phyloP scores from a whole-genome alignment of 2,329 filamentous ascomycete species.

The Cladophialophora psammophila region DNA sequence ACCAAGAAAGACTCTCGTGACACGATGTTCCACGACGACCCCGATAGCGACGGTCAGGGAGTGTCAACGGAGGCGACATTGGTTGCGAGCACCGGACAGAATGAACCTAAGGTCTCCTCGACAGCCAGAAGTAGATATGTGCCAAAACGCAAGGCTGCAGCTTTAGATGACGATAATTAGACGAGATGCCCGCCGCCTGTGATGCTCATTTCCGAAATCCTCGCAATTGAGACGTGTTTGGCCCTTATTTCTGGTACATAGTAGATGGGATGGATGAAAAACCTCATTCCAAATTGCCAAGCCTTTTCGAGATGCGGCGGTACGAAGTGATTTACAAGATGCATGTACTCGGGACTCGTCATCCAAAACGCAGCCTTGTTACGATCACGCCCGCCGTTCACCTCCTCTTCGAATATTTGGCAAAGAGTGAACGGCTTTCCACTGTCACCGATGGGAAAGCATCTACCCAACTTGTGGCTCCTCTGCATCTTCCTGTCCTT shows the following conservation, averaged over 20 bases:
- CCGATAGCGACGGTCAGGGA: neutral
- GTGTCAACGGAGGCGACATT: neutral
- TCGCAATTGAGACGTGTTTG: neutral
- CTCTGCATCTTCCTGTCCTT: constrained; percentile 9
- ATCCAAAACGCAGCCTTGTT: constrained; percentile 12
- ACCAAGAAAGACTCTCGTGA: neutral
- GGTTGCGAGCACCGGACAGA: neutral
- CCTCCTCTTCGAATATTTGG: neutral
- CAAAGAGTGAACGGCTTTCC: neutral
- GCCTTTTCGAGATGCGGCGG: neutral
- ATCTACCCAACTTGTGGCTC: constrained; percentile 21
- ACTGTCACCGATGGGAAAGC: constrained; percentile 17
- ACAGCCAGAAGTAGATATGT: neutral
- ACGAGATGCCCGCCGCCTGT: neutral
- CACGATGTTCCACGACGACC: neutral
- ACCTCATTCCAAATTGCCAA: constrained; percentile 2
- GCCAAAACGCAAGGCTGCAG: constrained; percentile 10
- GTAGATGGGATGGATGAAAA: neutral
- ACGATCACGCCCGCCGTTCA: neutral
- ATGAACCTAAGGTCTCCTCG: neutral
- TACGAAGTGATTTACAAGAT: neutral
- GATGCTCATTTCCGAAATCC: neutral
- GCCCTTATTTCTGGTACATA: neutral
- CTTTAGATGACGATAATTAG: constrained; percentile 4
- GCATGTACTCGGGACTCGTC: constrained; percentile 10